Evolutionary conservation across 495 filamentous ascomycete genomes (phyloP).

Genomic region (Penicillium maclennaniae): DNA sequence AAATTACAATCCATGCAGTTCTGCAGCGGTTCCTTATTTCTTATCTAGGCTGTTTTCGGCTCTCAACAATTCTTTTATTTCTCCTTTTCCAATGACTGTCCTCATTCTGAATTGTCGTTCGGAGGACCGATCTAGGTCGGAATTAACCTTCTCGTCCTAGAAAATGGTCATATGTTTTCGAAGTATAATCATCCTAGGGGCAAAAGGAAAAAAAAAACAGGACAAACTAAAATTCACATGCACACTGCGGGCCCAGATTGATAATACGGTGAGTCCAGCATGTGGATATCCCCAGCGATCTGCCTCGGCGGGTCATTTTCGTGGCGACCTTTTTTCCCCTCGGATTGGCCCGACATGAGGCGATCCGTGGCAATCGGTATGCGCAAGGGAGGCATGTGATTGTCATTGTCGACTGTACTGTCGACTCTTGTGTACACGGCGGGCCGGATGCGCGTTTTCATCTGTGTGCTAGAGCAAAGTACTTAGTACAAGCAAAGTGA

Average conservation of each 20-base stretch:
- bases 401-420: neutral
- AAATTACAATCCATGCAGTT: conserved; percentile 13
- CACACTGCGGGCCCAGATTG: neutral
- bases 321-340: conserved; percentile 12
- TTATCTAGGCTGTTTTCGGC: conserved; percentile 6
- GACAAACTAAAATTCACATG: conserved; percentile 14
- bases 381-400: conserved; percentile 16
- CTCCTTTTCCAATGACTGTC: too few relatives aligned
- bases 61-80: conserved; percentile 9
- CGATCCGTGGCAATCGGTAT: conserved; percentile 17
- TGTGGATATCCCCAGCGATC: conserved; percentile 12
- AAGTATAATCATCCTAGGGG: too few relatives aligned
- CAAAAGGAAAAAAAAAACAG: too few relatives aligned
- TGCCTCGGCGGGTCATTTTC: conserved; percentile 27
- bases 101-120: too few relatives aligned
- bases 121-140: too few relatives aligned
- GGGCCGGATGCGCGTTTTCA: too few relatives aligned
- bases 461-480: too few relatives aligned
- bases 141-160: too few relatives aligned
- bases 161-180: too few relatives aligned
- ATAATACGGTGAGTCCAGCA: conserved; percentile 8
- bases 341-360: conserved; percentile 8
- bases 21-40: conserved; percentile 2
- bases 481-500: neutral
- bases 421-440: too few relatives aligned